Base-by-base conservation (phyloP, 164 flowering plant genomes). In the Berberis thunbergii region DNA sequence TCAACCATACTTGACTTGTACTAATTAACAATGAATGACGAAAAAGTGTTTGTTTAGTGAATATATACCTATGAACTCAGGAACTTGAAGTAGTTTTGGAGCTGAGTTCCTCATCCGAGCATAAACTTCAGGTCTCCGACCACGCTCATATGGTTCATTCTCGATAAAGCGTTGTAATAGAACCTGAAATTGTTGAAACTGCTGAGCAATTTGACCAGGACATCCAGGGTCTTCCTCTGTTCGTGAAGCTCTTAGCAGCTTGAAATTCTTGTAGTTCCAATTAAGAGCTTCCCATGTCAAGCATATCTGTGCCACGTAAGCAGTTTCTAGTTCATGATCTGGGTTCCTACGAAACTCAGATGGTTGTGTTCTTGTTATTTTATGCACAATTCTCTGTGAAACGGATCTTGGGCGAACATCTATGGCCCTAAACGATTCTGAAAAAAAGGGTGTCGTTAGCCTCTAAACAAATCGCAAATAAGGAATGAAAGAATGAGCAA, bases 241-340 rank as follows among this genome's bases (percentile, higher is more conserved):
- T 44, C 73, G 73, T 7, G 80, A 73, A 12, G 81, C 76, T 69
- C 59, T 79, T 64, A 84, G 85, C 69, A 71, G 70, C 43, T 76
- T 76, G 65, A 87, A 63, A 43, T 88, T 83, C 40, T 84, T 80
- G 79, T 85, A 87, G 44, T 88, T 91, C 72, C 90, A 83, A 64
- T 87, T 90, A 61, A 91, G 90, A 43, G 88, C 89, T 73, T 91
- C 97, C 97, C 97, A 91, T 45, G 86, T 77, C 71, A 91, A 81
- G 84, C 96, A 87, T 49, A 89, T 45, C 10, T 88, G 97, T 67
- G 86, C 91, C n/a, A 84, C 85, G 72, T 88, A 91, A 4, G 85
- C 85, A 48, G 81, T 83, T 74, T 91, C 96, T 61, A 91, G 76
- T 65, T 88, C 86, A 41, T 79, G 80, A 64, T 61, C 73, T 2